Percentiles rank a stretch among this genome's conserved stretches.
phyloP scores from a whole-genome alignment of 768 basidiomycete genomes.

The Mrakia blollopis region DNA sequence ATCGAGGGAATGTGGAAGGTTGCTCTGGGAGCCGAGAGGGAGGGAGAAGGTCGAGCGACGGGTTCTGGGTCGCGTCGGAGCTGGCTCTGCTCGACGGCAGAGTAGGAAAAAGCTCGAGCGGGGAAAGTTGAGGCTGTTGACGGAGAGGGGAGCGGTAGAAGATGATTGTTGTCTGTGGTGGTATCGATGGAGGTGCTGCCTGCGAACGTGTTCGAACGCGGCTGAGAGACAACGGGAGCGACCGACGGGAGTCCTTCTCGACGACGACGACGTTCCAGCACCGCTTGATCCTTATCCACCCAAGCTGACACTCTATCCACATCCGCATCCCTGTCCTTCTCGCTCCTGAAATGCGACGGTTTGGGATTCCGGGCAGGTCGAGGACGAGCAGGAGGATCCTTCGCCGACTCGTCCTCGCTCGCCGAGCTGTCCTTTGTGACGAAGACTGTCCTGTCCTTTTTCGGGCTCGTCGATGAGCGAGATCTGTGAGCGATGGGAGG shows the following conservation, averaged over 20 bases:
- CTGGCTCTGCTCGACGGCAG: not conserved
- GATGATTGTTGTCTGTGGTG: not conserved
- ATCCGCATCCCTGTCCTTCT: not conserved
- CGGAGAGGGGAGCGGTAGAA: not conserved
- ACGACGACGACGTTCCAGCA: not conserved
- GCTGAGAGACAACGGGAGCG: not conserved
- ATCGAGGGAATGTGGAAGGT: constrained; percentile 2
- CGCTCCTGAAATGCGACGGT: constrained; percentile 1
- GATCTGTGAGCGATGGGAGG: not conserved
- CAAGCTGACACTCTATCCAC: not conserved
- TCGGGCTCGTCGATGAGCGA: not conserved
- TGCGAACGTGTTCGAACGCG: not conserved
- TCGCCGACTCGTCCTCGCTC: not conserved
- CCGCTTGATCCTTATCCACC: not conserved
- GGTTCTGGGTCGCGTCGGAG: not conserved
- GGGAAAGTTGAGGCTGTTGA: no score
- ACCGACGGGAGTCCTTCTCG: constrained; percentile 1
- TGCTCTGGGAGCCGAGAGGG: not conserved
- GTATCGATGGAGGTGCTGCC: no score
- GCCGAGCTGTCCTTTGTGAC: not conserved
- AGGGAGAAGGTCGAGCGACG: not conserved
- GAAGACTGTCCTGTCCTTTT: not conserved
- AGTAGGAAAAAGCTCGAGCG: not conserved
- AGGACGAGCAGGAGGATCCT: not conserved
- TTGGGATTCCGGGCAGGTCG: not conserved